Evolutionary conservation across 257 asterid species (phyloP), one percentile per base, ranked within the genome.

Genomic region (Oldenlandia corymbosa): DNA sequence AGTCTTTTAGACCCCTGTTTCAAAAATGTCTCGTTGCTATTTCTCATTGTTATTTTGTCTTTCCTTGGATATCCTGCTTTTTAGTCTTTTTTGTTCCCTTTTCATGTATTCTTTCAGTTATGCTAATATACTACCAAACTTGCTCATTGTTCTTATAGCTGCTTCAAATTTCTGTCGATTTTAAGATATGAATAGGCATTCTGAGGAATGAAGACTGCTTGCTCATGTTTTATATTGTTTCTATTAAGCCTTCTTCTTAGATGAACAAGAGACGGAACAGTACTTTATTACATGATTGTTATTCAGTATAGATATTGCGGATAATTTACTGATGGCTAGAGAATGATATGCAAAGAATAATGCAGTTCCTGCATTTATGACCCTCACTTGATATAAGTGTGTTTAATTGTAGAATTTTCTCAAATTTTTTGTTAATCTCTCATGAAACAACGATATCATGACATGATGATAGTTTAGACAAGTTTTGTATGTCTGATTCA

Each of bases 1-100:
- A 73, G 94, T 32, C 60, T 64, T 70, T 68, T 64, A 20, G 27
- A 36, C 45, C 66, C 66, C 17, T 61, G 56, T 34, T 34, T 34
- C 9, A n/a, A n/a, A n/a, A n/a, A n/a, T 59, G 58, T 57, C 58
- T 61, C 67, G 64, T 45, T 31, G 49, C 39, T 21, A 12, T 11
- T 12, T 27, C 32, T 36, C 31, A 11, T 27, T 13, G 5, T 20
- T 37, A 32, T 21, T 41, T 51, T 4, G 21, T 3, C 23, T 21
- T 63, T 68, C 27, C 62, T 28, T 41, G 10, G 20, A 32, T 56
- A 21, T n/a, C 62, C 32, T 52, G 17, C 5, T 31, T 27, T 1
- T 30, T 30, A 1, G 14, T 59, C 24, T 1, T 42, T 10, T 28
- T n/a, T 24, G 7, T 31, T 54, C 34, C 41, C 37, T 53, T 53